Percentiles rank a stretch among this genome's conserved stretches.
These are phyloP conservation scores for Ocimum tenuiflorum DNA, from an alignment of 257 asterid genomes.

Conservation along the genomic window DNA sequence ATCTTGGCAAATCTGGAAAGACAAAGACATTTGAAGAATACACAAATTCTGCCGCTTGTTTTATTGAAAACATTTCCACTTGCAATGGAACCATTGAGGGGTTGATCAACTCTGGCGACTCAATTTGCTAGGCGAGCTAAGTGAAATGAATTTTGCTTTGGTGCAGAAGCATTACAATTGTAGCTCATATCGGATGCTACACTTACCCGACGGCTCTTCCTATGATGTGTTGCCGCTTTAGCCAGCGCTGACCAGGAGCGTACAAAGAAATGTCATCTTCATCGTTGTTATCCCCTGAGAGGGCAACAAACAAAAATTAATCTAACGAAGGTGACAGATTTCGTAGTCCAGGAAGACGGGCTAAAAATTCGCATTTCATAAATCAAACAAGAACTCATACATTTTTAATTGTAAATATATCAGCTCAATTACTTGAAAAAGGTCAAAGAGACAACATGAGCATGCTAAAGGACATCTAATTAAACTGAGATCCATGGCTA, in stretches of 20 bases:
- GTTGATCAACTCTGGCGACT: not conserved
- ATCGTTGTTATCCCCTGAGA: slow-evolving; percentile 50
- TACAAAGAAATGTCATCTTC: slow-evolving; percentile 51
- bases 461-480: not conserved
- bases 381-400: not conserved
- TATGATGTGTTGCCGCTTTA: slow-evolving; percentile 50
- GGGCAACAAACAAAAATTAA: not conserved
- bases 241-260: slow-evolving; percentile 66
- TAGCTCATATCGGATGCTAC: not conserved
- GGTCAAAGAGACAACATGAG: no score
- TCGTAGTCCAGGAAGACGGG: not conserved
- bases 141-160: not conserved
- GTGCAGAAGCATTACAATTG: no score
- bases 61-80: not conserved
- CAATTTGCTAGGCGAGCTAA: not conserved
- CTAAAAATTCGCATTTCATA: not conserved
- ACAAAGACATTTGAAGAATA: not conserved
- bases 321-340: not conserved
- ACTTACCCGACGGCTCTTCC: slow-evolving; percentile 73
- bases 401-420: not conserved
- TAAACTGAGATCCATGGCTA: not conserved
- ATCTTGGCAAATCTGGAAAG: no score
- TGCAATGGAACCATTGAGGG: not conserved
- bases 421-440: not conserved
- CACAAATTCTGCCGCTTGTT: not conserved